Evolutionary conservation across 1,139 yeast genomes (phyloP), one percentile per base, ranked within the genome.

Genomic region (Kurtzmaniella quercitrusa): DNA sequence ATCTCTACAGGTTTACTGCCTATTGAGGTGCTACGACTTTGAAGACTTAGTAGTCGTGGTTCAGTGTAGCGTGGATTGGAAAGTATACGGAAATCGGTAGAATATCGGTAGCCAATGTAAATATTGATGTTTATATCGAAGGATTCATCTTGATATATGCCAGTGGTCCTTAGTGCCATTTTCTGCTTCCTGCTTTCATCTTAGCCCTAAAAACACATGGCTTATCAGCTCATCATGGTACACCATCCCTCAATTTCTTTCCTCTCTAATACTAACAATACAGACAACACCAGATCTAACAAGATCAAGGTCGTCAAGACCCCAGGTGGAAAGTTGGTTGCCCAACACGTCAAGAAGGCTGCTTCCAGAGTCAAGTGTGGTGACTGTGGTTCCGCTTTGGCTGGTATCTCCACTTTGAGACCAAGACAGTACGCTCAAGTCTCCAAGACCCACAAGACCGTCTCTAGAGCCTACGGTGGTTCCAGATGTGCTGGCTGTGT

Each of bases 401-500:
- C 91, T 60, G 98, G 98, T 82, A 70, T 84, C 70, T 83, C 95
- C 59, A 79, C 96, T 63, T 81, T 91, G 70, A 89, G 98, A 84
- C 97, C 98, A 81, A 87, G 97, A 79, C 81, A 88, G 78, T 90
- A 87, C 81, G 97, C 98, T 62, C 77, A 80, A 65, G 82, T 91
- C 65, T 89, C 97, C 61, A 90, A 85, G 82, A 88, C 96, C 68
- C 88, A 86, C 82, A 91, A 93, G 85, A 86, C 96, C 60, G 98
- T 93, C 63, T 91, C 91, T 73, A 93, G 98, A 84, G 91, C 96
- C 66, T 93, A 93, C 91, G 98, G 98, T 81, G 98, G 98, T 74
- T 84, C 95, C 66, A 83, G 94, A 82, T 90, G 96, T 79, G 95
- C 95, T 68, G 85, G 84, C 88, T 88, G 96, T 81, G 97, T 91